Evolutionary conservation across 1,284 basidiomycete species (phyloP).

Genomic region (Ustilago cynodontis): DNA sequence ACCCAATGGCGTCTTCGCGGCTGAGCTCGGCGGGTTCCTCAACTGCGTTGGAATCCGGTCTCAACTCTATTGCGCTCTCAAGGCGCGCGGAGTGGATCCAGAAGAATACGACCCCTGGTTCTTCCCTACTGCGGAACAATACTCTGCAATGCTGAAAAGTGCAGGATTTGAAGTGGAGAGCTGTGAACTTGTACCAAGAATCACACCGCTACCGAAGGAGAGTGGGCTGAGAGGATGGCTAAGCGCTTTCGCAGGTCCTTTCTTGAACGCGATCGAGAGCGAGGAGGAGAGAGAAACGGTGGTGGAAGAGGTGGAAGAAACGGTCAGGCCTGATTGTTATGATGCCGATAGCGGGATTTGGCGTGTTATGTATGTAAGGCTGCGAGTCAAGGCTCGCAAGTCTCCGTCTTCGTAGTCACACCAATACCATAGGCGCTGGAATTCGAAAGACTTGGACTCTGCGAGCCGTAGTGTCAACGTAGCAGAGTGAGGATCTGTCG

Average conservation of each 20-base stretch:
- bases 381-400: constrained; percentile 35
- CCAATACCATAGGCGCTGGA: background rate
- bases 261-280: constrained; percentile 27
- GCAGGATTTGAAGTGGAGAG: constrained; percentile 30
- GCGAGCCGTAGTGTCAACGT: too few relatives aligned
- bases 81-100: constrained; percentile 18
- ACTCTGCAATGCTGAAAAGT: constrained; percentile 13
- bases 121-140: constrained; percentile 32
- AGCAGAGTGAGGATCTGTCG: too few relatives aligned
- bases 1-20: constrained; percentile 31
- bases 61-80: constrained; percentile 19
- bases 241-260: constrained; percentile 38
- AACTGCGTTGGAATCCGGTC: constrained; percentile 39
- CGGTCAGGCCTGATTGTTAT: constrained; percentile 27
- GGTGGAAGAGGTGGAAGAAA: constrained; percentile 26
- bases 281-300: constrained; percentile 20
- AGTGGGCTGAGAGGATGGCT: constrained; percentile 39
- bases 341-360: constrained; percentile 20
- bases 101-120: constrained; percentile 36
- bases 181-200: constrained; percentile 37
- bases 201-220: constrained; percentile 26
- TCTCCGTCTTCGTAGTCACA: background rate
- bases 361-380: constrained; percentile 47
- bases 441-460: too few relatives aligned
- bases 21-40: constrained; percentile 42